Evolutionary conservation across 768 basidiomycete species (phyloP), one percentile per base, ranked within the genome.

Genomic region (Boletus vinaceobasis): DNA sequence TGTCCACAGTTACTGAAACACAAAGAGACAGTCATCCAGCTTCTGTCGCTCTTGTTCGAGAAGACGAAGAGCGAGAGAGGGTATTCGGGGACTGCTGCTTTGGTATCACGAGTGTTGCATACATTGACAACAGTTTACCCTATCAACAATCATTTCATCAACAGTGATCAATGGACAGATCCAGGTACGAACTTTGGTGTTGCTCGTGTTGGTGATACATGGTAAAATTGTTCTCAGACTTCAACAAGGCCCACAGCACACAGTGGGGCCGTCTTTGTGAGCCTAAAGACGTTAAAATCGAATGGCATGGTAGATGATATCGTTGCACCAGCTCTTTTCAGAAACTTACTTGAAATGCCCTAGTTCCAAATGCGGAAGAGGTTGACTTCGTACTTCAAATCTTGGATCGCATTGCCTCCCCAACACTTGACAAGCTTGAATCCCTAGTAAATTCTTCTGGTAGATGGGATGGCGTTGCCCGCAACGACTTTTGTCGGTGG

Each of bases 31-130:
- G 75, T 96, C 38, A 69, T 93, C 11, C 73, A 75, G 10, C 73
- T 96, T 14, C 59, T 95, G 38, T 67, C 71, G 0, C 70, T 88
- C 43, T 80, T 96, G 17, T 76, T 88, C 17, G 87, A 92, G 39
- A 88, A 85, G 64, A 88, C 90, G 7, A 88, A 88, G 73, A 88
- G 84, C 59, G 94, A 98, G 74, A 84, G 93, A 55, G 92, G 93
- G 10, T 98, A 91, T 68, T 84, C 82, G 31, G 83, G 87, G 48
- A 85, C 87, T 10, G 92, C 89, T 2, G 82, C 88, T 39, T 70
- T 98, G 48, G 77, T 96, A 47, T 83, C 86, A 23, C 82, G 90
- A 23, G 76, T 90, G 17, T 71, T 98, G 50, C 81, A 85, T 62
- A 88, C 90, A 1, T 65, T 96, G 39, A 85, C 84, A 11, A 80